Conservation (phyloP, 2,329 filamentous ascomycete genomes). For the Colletotrichum sp. region DNA sequence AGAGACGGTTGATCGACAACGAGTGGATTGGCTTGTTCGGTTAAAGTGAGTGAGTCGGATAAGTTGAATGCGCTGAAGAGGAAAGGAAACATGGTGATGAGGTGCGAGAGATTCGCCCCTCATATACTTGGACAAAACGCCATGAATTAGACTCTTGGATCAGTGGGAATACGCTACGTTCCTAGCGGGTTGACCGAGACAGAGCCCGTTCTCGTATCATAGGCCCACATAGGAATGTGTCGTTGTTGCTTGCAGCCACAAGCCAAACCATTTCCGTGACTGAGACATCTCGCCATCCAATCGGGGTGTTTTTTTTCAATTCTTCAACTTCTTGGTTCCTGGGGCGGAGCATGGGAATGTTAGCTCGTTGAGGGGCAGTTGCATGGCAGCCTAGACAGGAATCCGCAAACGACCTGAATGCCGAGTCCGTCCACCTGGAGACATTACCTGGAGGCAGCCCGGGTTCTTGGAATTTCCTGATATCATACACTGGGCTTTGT, state of each 20-base stretch:
- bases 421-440: neutral
- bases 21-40: neutral
- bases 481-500: neutral
- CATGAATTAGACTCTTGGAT: neutral
- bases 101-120: neutral
- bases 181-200: neutral
- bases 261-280: neutral
- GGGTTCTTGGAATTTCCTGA: neutral
- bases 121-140: neutral
- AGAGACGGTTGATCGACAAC: neutral
- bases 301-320: neutral
- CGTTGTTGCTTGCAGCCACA: constrained; percentile 8
- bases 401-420: neutral
- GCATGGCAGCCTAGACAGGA: neutral
- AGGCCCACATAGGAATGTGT: constrained; percentile 1
- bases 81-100: neutral
- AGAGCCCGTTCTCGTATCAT: neutral
- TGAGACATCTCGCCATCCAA: neutral
- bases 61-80: neutral
- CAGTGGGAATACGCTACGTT: neutral
- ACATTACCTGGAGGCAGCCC: neutral
- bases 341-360: neutral
- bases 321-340: neutral
- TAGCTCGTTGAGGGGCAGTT: neutral
- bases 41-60: neutral